Conservation (phyloP, 331 rosid species). For the Quercus tomentella region DNA sequence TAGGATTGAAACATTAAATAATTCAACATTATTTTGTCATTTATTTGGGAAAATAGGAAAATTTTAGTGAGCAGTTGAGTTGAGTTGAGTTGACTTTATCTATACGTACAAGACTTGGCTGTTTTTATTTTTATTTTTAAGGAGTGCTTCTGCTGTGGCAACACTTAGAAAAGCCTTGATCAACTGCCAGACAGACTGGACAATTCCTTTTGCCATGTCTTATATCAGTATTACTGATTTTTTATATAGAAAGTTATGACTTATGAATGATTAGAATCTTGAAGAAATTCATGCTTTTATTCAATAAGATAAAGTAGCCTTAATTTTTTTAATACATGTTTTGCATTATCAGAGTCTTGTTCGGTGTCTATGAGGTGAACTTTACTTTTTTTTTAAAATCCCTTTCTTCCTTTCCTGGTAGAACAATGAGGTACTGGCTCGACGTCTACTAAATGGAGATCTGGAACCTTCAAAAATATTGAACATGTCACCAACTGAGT, state of each 20-base stretch:
- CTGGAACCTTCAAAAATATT: slow-evolving; percentile 77
- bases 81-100: neutral
- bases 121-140: neutral
- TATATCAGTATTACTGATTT: neutral
- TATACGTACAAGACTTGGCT: neutral
- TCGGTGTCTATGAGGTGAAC: neutral
- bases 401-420: slow-evolving; percentile 26
- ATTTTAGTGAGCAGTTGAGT: neutral
- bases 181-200: neutral
- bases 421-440: slow-evolving; percentile 60
- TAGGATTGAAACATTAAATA: no score
- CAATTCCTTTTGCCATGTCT: neutral
- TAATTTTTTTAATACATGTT: neutral
- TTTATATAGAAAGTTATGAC: neutral
- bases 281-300: neutral
- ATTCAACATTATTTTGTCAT: no score
- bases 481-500: slow-evolving; percentile 82
- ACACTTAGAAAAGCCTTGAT: neutral
- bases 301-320: neutral
- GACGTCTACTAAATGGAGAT: slow-evolving; percentile 71
- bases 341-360: neutral
- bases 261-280: neutral
- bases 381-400: neutral
- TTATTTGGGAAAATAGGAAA: no score
- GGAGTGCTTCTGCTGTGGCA: neutral